Base-by-base conservation (phyloP, 257 asterid genomes). In the Ajuga chamaepitys region DNA sequence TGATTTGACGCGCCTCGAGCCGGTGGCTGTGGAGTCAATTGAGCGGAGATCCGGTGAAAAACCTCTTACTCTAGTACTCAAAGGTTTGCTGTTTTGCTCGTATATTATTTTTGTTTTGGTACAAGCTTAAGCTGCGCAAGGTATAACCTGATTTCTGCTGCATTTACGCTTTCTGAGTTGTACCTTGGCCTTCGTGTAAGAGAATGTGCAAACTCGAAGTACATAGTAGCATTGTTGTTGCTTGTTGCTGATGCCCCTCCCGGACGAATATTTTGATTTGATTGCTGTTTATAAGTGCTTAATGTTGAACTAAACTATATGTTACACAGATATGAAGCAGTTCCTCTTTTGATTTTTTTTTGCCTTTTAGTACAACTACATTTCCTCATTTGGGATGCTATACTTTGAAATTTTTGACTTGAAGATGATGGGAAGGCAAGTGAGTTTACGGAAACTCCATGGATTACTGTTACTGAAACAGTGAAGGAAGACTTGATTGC, bases 401-500 rank as follows among this genome's bases (percentile, higher is more conserved):
- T 41, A 18, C 8, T 40, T 13, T 22, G 38, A 41, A 41, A 13
- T 4, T 22, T 14, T 41, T 25, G n/a, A 21, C 24, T 37, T 40
- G 87, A 62, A 59, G 67, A 58, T 34, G 50, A 26, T 56, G 76
- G 68, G 47, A 70, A 52, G 38, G 64, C 62, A 53, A 35, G 45
- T 6, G 32, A 61, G 34, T 59, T 76, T 59, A 50, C 63, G 53
- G 70, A 50, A 11, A 57, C 54, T 9, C 85, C 85, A 9, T 81
- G 83, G 87, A 53, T 2, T 18, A 66, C 50, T 41, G 70, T 76
- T 4, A 74, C 77, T 63, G 79, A 70, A n/a, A 75, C 52, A 28
- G 68, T 81, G 71, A 75, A 67, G 70, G 38, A 56, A 38, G 87
- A 84, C 55, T 58, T 84, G 51, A 17, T 77, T 63, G 59, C 63